Conservation (phyloP, 1,284 basidiomycete species). For the Ustilago vetiveriae region DNA sequence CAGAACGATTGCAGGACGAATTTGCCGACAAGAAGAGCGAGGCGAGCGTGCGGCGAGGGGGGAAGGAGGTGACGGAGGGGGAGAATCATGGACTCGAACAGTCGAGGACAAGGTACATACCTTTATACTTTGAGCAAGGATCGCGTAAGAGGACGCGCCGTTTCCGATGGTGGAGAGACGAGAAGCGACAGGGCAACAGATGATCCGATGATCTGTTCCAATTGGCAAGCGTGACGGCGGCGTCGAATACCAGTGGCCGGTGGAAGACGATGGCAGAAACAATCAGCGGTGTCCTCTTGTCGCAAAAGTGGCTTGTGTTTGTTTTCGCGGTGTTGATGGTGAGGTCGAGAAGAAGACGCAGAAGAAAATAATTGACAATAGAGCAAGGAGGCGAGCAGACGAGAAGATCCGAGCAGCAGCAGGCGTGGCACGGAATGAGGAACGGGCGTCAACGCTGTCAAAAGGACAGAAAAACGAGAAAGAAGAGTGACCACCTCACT, state of each 20-base stretch:
- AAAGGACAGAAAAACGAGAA: background rate
- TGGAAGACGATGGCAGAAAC: too few relatives aligned
- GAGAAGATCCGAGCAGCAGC: conserved; percentile 17
- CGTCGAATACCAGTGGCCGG: background rate
- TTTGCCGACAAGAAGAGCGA: background rate
- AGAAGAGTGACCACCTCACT: conserved; percentile 1
- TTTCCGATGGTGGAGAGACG: conserved; percentile 15
- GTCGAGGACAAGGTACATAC: conserved; percentile 4
- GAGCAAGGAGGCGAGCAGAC: conserved; percentile 2
- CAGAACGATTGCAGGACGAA: background rate
- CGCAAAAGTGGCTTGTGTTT: conserved; percentile 7
- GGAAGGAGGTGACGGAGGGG: background rate
- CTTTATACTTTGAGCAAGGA: conserved; percentile 12
- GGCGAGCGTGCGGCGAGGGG: background rate
- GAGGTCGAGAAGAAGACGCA: conserved; percentile 4
- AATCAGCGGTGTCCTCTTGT: too few relatives aligned
- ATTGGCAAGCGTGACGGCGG: background rate
- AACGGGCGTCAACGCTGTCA: conserved; percentile 1
- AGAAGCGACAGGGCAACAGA: conserved; percentile 1
- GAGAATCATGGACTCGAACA: background rate
- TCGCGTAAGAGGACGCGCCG: background rate
- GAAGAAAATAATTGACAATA: background rate
- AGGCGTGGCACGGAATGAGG: conserved; percentile 8
- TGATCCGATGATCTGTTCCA: background rate
- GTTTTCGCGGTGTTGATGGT: conserved; percentile 4